Conservation (phyloP, 2,329 filamentous ascomycete genomes). For the Botryotinia globosa region DNA sequence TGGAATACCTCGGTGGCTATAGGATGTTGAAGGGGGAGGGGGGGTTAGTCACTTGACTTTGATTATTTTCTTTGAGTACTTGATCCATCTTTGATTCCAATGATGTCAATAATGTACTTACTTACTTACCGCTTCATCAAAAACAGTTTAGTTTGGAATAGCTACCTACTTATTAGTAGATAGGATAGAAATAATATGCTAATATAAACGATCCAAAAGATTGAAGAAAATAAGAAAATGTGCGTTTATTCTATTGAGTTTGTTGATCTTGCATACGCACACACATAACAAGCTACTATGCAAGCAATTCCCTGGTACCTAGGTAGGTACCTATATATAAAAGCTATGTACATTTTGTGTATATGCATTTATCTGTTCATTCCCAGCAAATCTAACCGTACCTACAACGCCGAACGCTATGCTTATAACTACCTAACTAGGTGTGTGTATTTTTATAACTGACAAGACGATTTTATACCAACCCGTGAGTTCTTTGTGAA, state of each 20-base stretch:
- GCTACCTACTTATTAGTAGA: not conserved
- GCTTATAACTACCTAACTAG: not conserved
- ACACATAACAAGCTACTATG: not conserved
- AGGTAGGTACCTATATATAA: not conserved
- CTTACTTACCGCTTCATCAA: not conserved
- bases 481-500: not conserved
- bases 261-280: not conserved
- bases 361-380: not conserved
- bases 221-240: not conserved
- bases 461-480: not conserved
- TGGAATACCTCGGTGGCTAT: not conserved
- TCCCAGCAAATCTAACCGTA: not conserved
- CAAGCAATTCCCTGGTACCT: not conserved
- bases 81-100: too few relatives aligned
- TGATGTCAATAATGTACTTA: too few relatives aligned
- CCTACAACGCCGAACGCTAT: slow-evolving; percentile 19
- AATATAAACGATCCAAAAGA: not conserved
- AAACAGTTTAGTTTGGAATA: not conserved
- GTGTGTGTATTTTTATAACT: not conserved
- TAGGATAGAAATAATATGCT: not conserved
- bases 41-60: not conserved
- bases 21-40: not conserved
- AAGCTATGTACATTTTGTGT: not conserved
- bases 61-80: not conserved
- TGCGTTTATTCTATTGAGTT: not conserved